Evolutionary conservation across 202 grass and related monocot species (phyloP).

Genomic region (Eragrostis tef): DNA sequence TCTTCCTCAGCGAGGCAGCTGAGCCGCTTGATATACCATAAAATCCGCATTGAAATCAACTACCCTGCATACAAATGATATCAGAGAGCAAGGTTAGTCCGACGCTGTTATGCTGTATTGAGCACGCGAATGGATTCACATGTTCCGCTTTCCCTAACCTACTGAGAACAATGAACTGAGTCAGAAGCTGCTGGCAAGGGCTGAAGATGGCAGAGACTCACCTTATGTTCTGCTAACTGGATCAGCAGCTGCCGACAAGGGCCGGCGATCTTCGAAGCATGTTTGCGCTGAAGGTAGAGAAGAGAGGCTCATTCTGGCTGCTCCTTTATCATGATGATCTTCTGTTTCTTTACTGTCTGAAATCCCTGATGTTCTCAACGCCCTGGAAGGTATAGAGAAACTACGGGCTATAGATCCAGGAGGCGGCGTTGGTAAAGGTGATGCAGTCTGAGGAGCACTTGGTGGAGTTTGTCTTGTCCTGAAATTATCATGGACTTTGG

Average conservation of each 20-base stretch:
- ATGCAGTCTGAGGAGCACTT: conserved; percentile 62
- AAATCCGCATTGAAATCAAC: conserved; percentile 14
- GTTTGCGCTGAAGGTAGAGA: conserved; percentile 65
- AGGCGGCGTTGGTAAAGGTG: conserved; percentile 80
- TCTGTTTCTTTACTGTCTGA: conserved; percentile 66
- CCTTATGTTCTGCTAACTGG: conserved; percentile 63
- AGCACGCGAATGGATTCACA: neutral
- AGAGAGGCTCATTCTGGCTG: conserved; percentile 58
- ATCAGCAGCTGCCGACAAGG: conserved; percentile 49
- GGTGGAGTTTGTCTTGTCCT: conserved; percentile 53
- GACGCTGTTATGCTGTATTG: neutral
- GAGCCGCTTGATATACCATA: conserved; percentile 34
- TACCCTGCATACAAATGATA: conserved; percentile 36
- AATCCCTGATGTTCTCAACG: conserved; percentile 50
- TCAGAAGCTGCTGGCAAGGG: conserved; percentile 50
- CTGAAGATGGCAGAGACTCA: too few relatives aligned
- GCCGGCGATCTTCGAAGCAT: conserved; percentile 52
- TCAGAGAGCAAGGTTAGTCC: conserved; percentile 20
- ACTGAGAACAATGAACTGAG: conserved; percentile 18
- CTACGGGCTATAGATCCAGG: conserved; percentile 79
- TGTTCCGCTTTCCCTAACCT: neutral
- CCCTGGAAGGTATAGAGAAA: conserved; percentile 92
- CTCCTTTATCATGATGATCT: conserved; percentile 59
- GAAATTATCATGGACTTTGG: conserved; percentile 62
- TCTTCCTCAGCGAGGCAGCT: conserved; percentile 17